phyloP scores from a whole-genome alignment of 805 yeast genomes.

The Saccharomyces eubayanus region DNA sequence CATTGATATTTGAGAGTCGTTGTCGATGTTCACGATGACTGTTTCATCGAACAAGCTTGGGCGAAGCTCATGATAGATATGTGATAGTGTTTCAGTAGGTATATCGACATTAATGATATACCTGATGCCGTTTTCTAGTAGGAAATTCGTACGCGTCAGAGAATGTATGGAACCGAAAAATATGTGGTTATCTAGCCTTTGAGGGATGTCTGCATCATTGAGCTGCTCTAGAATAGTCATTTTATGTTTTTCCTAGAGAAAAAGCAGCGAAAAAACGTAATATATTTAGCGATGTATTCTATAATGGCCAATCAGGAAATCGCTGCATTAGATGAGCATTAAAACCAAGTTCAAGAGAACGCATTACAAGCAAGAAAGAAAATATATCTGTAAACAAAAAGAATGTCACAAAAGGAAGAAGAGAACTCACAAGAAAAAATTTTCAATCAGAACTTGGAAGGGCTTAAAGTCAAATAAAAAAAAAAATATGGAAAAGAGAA shows the following conservation, averaged over 20 bases:
- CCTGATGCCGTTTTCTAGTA: slow-evolving; percentile 34
- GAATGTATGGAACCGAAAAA: slow-evolving; percentile 42
- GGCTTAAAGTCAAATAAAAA: background rate
- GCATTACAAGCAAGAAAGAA: background rate
- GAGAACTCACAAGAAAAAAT: background rate
- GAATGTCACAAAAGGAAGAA: background rate
- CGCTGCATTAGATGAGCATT: background rate
- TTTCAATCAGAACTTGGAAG: background rate
- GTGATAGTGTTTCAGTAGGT: slow-evolving; percentile 29
- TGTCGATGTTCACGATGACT: slow-evolving; percentile 31
- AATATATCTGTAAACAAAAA: background rate
- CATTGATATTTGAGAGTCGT: slow-evolving; percentile 10
- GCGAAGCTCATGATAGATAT: slow-evolving; percentile 10
- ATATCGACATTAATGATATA: slow-evolving; percentile 32
- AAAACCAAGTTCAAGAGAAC: background rate
- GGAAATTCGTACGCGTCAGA: slow-evolving; percentile 29
- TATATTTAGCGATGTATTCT: background rate
- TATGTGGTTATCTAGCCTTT: slow-evolving; percentile 33
- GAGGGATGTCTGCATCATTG: slow-evolving; percentile 27
- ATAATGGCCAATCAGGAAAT: background rate
- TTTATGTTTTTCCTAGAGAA: slow-evolving; percentile 28
- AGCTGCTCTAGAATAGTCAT: background rate
- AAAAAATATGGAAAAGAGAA: background rate
- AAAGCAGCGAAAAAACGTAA: slow-evolving; percentile 10
- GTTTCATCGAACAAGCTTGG: slow-evolving; percentile 27